A percentile compares a stretch with the other conserved stretches of the same genome.
Conservation (phyloP, 495 filamentous ascomycete genomes). For the Penicillium subrubescens region DNA sequence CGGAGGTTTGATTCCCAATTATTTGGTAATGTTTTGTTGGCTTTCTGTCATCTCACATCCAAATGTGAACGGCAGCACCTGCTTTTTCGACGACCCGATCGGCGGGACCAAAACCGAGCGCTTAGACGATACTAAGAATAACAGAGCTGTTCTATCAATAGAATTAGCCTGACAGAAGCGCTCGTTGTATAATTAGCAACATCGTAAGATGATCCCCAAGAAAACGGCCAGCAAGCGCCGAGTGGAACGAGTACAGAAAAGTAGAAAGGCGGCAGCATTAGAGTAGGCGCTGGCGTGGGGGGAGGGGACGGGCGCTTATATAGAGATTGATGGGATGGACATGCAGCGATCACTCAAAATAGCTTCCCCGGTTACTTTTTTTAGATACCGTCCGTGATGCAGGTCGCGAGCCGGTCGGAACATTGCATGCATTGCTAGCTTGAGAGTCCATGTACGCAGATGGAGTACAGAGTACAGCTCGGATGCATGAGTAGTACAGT, state of each 20-base stretch:
- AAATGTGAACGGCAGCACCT: not conserved
- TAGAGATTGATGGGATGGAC: constrained; percentile 5
- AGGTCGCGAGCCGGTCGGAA: constrained; percentile 10
- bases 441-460: not conserved
- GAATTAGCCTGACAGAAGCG: constrained; percentile 1
- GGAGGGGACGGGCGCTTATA: constrained; percentile 21
- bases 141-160: constrained; percentile 17
- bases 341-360: constrained; percentile 10
- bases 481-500: not conserved
- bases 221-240: constrained; percentile 13
- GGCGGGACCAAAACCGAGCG: not conserved
- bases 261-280: not conserved
- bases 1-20: not conserved
- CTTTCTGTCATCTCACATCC: not conserved
- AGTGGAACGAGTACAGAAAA: not conserved
- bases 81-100: not conserved
- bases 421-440: constrained; percentile 18
- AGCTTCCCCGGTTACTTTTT: constrained; percentile 16
- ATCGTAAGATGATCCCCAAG: not conserved
- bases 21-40: not conserved
- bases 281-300: constrained; percentile 24
- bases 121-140: constrained; percentile 6
- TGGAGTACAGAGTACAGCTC: not conserved
- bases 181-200: constrained; percentile 2
- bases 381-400: constrained; percentile 13